Conservation (phyloP, 164 flowering plant species). For the Cinnamomum micranthum region DNA sequence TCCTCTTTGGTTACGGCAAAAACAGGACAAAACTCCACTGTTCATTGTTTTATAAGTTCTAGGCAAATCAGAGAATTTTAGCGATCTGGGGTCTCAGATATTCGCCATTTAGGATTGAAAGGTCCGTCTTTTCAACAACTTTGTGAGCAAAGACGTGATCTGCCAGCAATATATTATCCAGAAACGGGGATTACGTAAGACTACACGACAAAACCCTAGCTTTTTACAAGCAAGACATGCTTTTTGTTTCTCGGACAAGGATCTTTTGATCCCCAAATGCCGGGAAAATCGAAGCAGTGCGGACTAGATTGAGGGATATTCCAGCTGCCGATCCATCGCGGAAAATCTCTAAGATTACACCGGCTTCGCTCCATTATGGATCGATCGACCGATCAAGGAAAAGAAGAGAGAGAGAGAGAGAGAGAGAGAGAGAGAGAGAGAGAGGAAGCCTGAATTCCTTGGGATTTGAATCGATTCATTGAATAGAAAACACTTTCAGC, state of each 20-base stretch:
- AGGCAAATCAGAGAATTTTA: background rate
- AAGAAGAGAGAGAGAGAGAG: too few species aligned
- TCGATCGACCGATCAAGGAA: too few species aligned
- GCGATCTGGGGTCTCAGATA: background rate
- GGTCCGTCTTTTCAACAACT: background rate
- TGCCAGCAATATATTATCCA: background rate
- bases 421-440: too few species aligned
- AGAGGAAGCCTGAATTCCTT: too few species aligned
- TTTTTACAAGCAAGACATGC: slow-evolving; percentile 2
- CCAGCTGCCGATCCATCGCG: too few species aligned
- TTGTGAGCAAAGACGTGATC: background rate
- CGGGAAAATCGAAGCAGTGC: background rate
- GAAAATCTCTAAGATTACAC: too few species aligned
- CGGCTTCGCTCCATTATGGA: too few species aligned
- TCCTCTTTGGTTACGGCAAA: background rate
- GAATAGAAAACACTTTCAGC: too few species aligned
- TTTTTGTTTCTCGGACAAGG: background rate
- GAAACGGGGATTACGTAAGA: background rate
- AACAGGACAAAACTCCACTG: slow-evolving; percentile 2
- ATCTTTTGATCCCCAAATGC: background rate
- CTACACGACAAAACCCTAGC: background rate
- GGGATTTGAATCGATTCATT: too few species aligned
- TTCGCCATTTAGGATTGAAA: background rate
- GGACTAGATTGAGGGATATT: too few species aligned
- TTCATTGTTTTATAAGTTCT: background rate